These are phyloP conservation scores for Solanum peruvianum DNA, from an alignment of 257 asterid species.

Conservation along the genomic window DNA sequence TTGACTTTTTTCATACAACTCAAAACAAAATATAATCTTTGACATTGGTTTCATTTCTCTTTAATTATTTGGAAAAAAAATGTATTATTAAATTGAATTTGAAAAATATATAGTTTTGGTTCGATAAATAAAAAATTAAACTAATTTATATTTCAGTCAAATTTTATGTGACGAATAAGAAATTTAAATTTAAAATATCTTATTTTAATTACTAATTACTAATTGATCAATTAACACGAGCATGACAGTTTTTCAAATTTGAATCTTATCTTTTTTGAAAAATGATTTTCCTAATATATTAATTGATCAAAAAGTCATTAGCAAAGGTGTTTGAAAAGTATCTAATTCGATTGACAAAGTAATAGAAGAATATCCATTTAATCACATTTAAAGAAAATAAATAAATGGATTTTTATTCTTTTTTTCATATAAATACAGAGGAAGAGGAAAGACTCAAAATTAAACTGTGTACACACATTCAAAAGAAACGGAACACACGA, in stretches of 20 bases:
- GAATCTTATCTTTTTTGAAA: neutral
- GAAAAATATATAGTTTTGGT: neutral
- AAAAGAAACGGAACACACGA: neutral
- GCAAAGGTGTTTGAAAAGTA: neutral
- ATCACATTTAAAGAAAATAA: neutral
- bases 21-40: neutral
- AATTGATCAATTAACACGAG: neutral
- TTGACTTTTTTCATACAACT: neutral
- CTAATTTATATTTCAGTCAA: too few species aligned
- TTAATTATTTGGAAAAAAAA: neutral
- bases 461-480: neutral
- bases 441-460: neutral
- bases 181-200: rapidly evolving
- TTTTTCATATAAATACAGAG: neutral
- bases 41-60: neutral
- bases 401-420: neutral
- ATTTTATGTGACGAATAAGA: too few species aligned
- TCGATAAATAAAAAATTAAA: neutral
- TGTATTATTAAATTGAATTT: neutral
- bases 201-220: neutral
- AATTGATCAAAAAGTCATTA: neutral
- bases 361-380: neutral
- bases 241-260: neutral
- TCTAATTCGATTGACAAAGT: neutral
- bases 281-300: neutral